Base-by-base conservation (phyloP, 371 early-diverging fungal species). In the Mucor piriformis region DNA sequence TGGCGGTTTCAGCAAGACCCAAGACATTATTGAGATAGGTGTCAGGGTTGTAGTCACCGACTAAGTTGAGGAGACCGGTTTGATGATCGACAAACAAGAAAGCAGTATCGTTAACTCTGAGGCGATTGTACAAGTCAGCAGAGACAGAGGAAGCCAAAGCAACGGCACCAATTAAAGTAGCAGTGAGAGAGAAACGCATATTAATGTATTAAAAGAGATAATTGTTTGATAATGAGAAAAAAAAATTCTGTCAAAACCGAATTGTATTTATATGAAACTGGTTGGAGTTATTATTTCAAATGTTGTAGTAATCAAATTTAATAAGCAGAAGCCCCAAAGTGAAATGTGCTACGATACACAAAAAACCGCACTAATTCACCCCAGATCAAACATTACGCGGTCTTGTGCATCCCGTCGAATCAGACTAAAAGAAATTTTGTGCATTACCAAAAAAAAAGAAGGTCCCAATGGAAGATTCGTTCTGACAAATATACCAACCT, bases 51-150 rank as follows among this genome's bases (percentile, higher is more conserved):
- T 59, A 70, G 34, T 70, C 70, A 5, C 47, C 34, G 15, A 68
- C 61, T 38, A 68, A 59, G 46, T 61, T 61, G 24, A 67, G 46
- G 23, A 69, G 63, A 44, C 66, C 67, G n/a, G 62, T 62, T 66
- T 69, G 69, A 37, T 66, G 67, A 50, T 69, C 67, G 29, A 66
- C 52, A 43, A 69, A 67, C 58, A 69, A 67, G 34, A 68, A 61
- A 15, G 53, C 66, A 20, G 55, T 44, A 35, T 69, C 50, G 32
- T 66, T 61, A 16, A 66, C 34, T 37, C 51, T 42, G 24, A 69
- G 57, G 29, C 66, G 61, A 24, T 64, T 60, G 54, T 68, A 68
- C 7, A 55, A 37, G 24, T 61, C 62, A 50, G 62, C 62, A 35
- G 62, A 24, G n/a, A 55, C 62, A 13, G 62, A 32, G 16, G 62